Evolutionary conservation across 1,139 yeast species (phyloP).

Genomic region (Debaryomyces robertsiae): DNA sequence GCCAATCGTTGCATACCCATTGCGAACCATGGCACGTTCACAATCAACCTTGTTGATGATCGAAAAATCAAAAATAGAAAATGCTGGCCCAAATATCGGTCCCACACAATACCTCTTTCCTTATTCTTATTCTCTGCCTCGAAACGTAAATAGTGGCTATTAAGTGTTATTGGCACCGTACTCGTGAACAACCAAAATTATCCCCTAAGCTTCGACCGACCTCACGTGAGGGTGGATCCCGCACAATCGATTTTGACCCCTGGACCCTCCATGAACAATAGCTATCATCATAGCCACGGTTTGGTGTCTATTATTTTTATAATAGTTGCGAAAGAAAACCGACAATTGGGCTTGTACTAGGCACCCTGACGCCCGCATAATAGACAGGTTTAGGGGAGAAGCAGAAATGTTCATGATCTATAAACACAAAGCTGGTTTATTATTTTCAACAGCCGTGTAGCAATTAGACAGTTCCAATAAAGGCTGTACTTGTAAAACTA

Average conservation of each 20-base stretch:
- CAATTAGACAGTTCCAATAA: background rate
- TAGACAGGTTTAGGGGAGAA: constrained; percentile 4
- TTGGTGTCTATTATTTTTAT: background rate
- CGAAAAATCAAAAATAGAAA: no score
- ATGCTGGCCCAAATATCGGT: no score
- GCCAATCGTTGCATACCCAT: no score
- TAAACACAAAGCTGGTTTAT: constrained; percentile 10
- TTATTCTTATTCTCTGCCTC: no score
- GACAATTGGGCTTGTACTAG: constrained; percentile 4
- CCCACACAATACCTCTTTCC: no score
- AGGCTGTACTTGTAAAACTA: constrained; percentile 7
- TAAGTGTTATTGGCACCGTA: background rate
- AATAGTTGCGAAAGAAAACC: background rate
- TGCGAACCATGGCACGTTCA: no score
- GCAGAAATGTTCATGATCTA: constrained; percentile 2
- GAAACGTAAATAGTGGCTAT: constrained; percentile 1
- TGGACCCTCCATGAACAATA: constrained; percentile 1
- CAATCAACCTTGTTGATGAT: no score
- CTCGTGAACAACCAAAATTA: background rate
- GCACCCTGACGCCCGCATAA: constrained; percentile 7
- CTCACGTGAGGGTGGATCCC: background rate
- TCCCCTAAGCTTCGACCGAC: no score
- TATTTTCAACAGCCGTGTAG: constrained; percentile 6
- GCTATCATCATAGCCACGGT: constrained; percentile 4
- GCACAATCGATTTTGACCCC: constrained; percentile 3